phyloP scores from a whole-genome alignment of 768 basidiomycete species.

The Serpula lacrymans region DNA sequence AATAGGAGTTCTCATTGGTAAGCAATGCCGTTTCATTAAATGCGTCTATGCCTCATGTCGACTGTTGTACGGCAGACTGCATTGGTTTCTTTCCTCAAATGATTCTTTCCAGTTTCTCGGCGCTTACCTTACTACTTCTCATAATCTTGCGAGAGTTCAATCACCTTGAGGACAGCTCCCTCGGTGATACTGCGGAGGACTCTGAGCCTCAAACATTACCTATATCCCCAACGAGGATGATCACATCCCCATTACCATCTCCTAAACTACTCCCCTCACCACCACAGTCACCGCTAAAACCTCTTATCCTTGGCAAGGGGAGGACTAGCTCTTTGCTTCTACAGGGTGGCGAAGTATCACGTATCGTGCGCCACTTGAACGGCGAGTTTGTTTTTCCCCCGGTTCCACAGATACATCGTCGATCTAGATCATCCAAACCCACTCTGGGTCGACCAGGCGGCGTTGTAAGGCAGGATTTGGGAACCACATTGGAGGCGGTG shows the following conservation, averaged over 20 bases:
- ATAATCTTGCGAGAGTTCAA: conserved; percentile 39
- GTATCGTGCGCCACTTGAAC: conserved; percentile 34
- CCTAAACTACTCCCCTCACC: background rate
- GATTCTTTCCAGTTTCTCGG: conserved; percentile 40
- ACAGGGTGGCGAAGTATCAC: conserved; percentile 35
- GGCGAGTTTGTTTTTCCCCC: conserved; percentile 44
- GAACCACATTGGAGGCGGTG: conserved; percentile 4
- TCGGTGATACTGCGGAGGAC: background rate
- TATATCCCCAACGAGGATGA: conserved; percentile 4
- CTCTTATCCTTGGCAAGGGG: conserved; percentile 24
- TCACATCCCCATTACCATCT: background rate
- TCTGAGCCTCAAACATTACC: conserved; percentile 5
- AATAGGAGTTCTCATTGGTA: conserved; percentile 48
- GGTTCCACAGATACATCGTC: conserved; percentile 5
- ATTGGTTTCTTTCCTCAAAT: conserved; percentile 63
- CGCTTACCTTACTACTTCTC: conserved; percentile 39
- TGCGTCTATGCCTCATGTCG: background rate
- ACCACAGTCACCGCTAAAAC: conserved; percentile 6
- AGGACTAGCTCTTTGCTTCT: conserved; percentile 31
- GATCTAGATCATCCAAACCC: conserved; percentile 9
- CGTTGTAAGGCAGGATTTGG: conserved; percentile 1
- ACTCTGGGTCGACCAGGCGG: background rate
- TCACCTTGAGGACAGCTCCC: conserved; percentile 3
- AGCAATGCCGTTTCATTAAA: conserved; percentile 4
- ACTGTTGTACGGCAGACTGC: conserved; percentile 31